Conservation (phyloP, 176 grass and related monocot genomes). For the Oryza glaberrima region DNA sequence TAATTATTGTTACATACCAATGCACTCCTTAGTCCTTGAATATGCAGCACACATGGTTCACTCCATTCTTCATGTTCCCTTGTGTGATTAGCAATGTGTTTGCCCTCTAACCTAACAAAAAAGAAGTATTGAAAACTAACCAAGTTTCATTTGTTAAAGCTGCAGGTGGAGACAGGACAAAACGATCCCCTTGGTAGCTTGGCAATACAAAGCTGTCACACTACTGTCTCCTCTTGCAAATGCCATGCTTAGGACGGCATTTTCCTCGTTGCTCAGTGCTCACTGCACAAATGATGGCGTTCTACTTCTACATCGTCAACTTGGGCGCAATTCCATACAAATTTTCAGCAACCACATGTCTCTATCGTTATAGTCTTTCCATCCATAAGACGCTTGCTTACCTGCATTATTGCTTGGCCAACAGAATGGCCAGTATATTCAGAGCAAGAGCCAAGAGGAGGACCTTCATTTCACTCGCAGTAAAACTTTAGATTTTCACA, state of each 20-base stretch:
- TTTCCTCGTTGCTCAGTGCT: not conserved
- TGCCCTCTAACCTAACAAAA: not conserved
- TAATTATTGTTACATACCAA: not conserved
- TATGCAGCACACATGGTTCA: not conserved
- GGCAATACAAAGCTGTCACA: not conserved
- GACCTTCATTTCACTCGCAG: not conserved
- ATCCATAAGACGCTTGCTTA: not conserved
- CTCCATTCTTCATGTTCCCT: not conserved
- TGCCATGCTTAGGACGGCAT: not conserved
- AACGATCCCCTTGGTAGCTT: not conserved
- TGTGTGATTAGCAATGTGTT: not conserved
- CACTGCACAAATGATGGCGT: not conserved
- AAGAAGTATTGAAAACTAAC: not conserved
- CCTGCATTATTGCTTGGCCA: not conserved
- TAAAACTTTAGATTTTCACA: not conserved
- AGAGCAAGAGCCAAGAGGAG: not conserved
- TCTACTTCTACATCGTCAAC: not conserved
- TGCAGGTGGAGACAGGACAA: not conserved
- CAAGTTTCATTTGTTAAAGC: not conserved
- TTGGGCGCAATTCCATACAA: not conserved
- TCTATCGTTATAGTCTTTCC: not conserved
- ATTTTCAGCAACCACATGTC: not conserved
- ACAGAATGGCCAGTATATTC: not conserved
- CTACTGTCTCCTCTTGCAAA: not conserved
- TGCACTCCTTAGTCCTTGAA: not conserved